A percentile compares a stretch with the other conserved stretches of the same genome.
Conservation (phyloP, 1,284 basidiomycete genomes). For the Apiotrichum siamense region DNA sequence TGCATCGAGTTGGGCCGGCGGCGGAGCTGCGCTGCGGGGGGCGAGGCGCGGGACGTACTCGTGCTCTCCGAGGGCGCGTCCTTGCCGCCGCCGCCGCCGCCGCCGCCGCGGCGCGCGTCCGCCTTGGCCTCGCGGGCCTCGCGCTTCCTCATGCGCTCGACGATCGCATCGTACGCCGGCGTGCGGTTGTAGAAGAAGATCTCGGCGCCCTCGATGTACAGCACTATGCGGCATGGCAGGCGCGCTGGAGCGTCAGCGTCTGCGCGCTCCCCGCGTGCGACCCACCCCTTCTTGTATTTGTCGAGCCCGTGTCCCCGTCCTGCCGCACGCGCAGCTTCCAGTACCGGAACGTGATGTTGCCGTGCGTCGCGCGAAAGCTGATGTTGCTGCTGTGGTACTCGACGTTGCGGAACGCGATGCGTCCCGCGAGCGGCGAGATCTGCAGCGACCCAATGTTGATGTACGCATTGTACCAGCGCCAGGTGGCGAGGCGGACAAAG, state of each 20-base stretch:
- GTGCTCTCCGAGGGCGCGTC: slow-evolving; percentile 3
- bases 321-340: slow-evolving; percentile 71
- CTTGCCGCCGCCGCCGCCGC: too few species aligned
- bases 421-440: slow-evolving; percentile 77
- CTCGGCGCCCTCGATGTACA: slow-evolving; percentile 75
- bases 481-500: slow-evolving; percentile 39
- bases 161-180: slow-evolving; percentile 75
- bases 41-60: neutral
- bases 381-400: slow-evolving; percentile 85
- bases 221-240: slow-evolving; percentile 67
- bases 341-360: slow-evolving; percentile 81
- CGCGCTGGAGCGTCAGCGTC: slow-evolving; percentile 29
- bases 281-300: slow-evolving; percentile 33
- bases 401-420: slow-evolving; percentile 77
- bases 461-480: slow-evolving; percentile 43
- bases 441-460: slow-evolving; percentile 63
- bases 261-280: too few species aligned
- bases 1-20: neutral
- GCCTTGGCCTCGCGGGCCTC: slow-evolving; percentile 11
- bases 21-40: slow-evolving; percentile 1
- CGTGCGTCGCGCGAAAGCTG: slow-evolving; percentile 71
- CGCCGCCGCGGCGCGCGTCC: too few species aligned
- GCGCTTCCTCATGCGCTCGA: slow-evolving; percentile 61
- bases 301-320: slow-evolving; percentile 43
- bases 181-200: slow-evolving; percentile 87